A percentile compares a stretch with the other conserved stretches of the same genome.
Conservation (phyloP, 768 basidiomycete genomes). For the Nevesoporus exiguus region DNA sequence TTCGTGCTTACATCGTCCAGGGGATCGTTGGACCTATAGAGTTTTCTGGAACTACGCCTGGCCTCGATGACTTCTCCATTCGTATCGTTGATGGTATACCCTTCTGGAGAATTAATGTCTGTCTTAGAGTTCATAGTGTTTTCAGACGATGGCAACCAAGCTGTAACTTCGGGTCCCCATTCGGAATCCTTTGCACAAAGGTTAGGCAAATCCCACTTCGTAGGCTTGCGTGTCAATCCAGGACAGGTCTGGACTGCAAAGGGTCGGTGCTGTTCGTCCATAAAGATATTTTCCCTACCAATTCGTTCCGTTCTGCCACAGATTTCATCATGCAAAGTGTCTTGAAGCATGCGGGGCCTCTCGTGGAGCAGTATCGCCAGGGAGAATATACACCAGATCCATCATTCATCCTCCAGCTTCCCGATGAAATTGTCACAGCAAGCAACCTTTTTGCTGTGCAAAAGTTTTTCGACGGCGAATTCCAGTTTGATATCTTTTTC, state of each 20-base stretch:
- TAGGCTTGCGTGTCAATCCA: constrained; percentile 56
- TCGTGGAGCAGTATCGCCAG: constrained; percentile 50
- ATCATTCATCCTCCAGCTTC: constrained; percentile 70
- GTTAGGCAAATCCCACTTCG: constrained; percentile 67
- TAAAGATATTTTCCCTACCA: background rate
- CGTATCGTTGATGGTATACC: constrained; percentile 70
- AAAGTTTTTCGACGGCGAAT: constrained; percentile 78
- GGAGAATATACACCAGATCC: constrained; percentile 64
- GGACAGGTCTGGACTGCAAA: constrained; percentile 84
- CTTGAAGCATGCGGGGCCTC: constrained; percentile 50
- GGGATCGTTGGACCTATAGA: constrained; percentile 69
- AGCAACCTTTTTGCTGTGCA: constrained; percentile 88
- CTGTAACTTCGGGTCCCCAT: constrained; percentile 52
- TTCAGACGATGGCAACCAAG: constrained; percentile 59
- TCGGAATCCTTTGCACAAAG: constrained; percentile 54
- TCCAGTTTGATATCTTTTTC: constrained; percentile 87
- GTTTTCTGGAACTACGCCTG: constrained; percentile 70
- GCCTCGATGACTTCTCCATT: constrained; percentile 80
- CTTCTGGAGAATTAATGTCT: background rate
- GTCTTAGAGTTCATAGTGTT: constrained; percentile 7
- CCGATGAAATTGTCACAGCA: constrained; percentile 65
- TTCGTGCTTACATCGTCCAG: constrained; percentile 37
- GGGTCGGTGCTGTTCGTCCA: constrained; percentile 40
- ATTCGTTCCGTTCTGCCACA: constrained; percentile 26
- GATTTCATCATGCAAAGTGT: constrained; percentile 64